Base-by-base conservation (phyloP, 495 filamentous ascomycete species). In the Rhypophila decipiens region DNA sequence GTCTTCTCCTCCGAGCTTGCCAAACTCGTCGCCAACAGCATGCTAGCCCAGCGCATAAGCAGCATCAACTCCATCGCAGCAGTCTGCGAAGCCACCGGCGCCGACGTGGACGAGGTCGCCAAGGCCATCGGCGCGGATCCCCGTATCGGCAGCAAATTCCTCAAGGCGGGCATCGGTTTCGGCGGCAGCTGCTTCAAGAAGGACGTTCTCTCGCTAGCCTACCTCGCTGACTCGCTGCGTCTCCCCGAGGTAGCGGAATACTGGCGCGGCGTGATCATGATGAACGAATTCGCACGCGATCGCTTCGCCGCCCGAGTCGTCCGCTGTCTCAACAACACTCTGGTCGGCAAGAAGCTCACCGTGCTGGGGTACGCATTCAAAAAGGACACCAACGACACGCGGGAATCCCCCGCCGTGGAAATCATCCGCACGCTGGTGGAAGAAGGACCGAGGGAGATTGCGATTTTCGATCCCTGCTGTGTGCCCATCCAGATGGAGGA, bases 121-220 rank as follows among this genome's bases (percentile, higher is more conserved):
- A 64, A 72, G 18, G 76, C 79, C 10, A 74, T 85, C 42, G 87
- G 87, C 9, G 59, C 82, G 19, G 87, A 91, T 56, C 70, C 71
- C 1, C 73, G 87, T 29, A 88, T 91, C 38, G 87, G 87, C 0
- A 63, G 74, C 11, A 75, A 79, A 50, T 88, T 87, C 68, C 68
- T 91, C 20, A 83, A 86, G 58, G 80, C 86, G 2, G 80, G 80
- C n/a, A 74, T 86, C 24, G 86, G 86, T 1, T 90, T 89, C 52
- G 84, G 85, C 22, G 85, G 85, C 13, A 85, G 80, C 36, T 88
- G 85, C 65, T 89, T 91, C 68, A 81, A 83, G 58, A 91, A 91
- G 62, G 87, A 91, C 54, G 77, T 90, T 51, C 70, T 87, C 15
- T 85, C 78, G 55, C 63, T 91, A 33, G 77, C 80, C 5, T 89